These are phyloP conservation scores for Phlyctochytrium planicorne DNA, from an alignment of 192 early-diverging fungal species.

Conservation along the genomic window DNA sequence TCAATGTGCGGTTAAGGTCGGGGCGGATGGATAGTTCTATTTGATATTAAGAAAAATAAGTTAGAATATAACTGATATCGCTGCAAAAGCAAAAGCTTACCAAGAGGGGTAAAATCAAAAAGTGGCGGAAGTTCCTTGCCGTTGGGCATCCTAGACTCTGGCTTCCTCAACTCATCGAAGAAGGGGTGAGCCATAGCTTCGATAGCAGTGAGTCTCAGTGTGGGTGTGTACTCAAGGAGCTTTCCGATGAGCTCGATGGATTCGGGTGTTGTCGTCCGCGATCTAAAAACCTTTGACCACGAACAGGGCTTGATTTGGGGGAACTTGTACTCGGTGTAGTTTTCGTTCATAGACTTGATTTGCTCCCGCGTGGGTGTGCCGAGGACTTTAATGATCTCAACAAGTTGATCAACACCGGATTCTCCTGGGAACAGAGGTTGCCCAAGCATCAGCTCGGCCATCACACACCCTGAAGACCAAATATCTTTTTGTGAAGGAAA, in stretches of 20 bases:
- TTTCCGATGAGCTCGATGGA: slow-evolving; percentile 84
- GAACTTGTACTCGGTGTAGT: slow-evolving; percentile 99
- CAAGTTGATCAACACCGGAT: slow-evolving; percentile 96
- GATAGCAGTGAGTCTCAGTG: slow-evolving; percentile 77
- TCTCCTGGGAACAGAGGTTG: slow-evolving; percentile 96
- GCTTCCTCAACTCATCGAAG: slow-evolving; percentile 94
- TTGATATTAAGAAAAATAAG: not conserved
- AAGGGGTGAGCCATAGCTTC: slow-evolving; percentile 95
- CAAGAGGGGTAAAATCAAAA: slow-evolving; percentile 85
- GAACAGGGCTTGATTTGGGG: slow-evolving; percentile 95
- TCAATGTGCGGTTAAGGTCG: slow-evolving; percentile 73
- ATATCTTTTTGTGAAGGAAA: slow-evolving; percentile 59
- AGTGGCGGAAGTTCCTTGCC: slow-evolving; percentile 87
- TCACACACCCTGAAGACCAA: slow-evolving; percentile 96
- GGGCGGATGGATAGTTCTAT: slow-evolving; percentile 87
- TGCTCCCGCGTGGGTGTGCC: slow-evolving; percentile 97
- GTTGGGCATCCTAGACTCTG: slow-evolving; percentile 80
- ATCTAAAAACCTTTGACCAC: slow-evolving; percentile 86
- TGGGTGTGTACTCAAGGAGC: slow-evolving; percentile 91
- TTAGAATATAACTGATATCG: too few species aligned
- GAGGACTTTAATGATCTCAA: slow-evolving; percentile 99
- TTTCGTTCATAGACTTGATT: slow-evolving; percentile 96
- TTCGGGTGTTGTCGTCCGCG: slow-evolving; percentile 80
- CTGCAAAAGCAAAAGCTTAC: slow-evolving; percentile 48
- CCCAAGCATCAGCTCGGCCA: slow-evolving; percentile 94